Conservation (phyloP, 768 basidiomycete genomes). For the Boletus barrowsii region DNA sequence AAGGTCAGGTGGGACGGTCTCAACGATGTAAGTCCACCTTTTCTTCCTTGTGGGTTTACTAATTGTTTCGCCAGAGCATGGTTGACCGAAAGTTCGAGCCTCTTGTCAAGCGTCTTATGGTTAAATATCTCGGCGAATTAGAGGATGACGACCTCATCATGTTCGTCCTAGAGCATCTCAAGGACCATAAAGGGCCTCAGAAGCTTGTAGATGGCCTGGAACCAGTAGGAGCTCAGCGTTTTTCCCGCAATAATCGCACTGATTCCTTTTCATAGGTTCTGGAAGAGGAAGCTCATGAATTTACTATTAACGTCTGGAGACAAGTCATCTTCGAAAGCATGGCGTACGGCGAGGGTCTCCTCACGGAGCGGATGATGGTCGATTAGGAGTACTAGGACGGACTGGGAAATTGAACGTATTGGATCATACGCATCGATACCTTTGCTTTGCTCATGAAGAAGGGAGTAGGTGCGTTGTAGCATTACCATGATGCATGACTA, state of each 20-base stretch:
- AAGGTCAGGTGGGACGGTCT: constrained; percentile 93
- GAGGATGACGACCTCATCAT: constrained; percentile 93
- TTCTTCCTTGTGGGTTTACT: constrained; percentile 8
- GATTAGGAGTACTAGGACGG: constrained; percentile 41
- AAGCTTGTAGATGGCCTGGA: constrained; percentile 89
- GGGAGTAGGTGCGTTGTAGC: constrained; percentile 66
- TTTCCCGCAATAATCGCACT: neutral
- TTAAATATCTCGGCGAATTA: constrained; percentile 85
- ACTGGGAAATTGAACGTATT: constrained; percentile 12
- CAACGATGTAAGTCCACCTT: constrained; percentile 61
- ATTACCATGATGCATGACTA: constrained; percentile 38
- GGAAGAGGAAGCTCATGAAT: constrained; percentile 85
- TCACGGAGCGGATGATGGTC: constrained; percentile 82
- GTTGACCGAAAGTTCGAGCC: constrained; percentile 87
- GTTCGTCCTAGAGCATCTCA: constrained; percentile 90
- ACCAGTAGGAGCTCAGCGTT: constrained; percentile 59
- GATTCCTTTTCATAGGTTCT: constrained; percentile 57
- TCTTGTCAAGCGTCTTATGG: constrained; percentile 77
- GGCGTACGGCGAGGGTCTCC: constrained; percentile 86
- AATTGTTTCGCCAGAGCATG: constrained; percentile 50
- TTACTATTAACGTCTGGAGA: constrained; percentile 81
- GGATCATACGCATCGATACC: constrained; percentile 23
- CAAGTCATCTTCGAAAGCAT: constrained; percentile 94
- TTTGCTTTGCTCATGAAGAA: constrained; percentile 26
- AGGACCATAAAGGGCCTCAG: constrained; percentile 82